Percentiles rank a stretch among this genome's conserved stretches.
phyloP scores from a whole-genome alignment of 2,329 filamentous ascomycete species.

The Endocalyx cinctus region DNA sequence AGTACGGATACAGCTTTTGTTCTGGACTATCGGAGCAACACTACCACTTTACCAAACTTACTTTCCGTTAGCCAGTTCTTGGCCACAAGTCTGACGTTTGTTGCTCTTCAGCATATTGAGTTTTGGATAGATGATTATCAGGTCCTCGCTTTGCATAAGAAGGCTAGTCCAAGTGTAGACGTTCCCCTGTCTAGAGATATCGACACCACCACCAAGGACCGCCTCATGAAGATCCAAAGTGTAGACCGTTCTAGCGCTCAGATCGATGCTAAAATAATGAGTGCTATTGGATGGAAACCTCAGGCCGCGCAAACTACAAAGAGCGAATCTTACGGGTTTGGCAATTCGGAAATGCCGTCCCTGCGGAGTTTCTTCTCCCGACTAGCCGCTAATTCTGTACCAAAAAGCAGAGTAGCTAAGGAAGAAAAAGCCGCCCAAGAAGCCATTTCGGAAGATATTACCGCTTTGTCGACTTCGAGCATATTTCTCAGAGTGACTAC shows the following conservation, averaged over 20 bases:
- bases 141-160: constrained; percentile 75
- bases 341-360: constrained; percentile 52
- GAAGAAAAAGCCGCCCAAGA: constrained; percentile 62
- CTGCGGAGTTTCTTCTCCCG: constrained; percentile 76
- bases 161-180: constrained; percentile 70
- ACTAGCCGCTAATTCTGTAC: constrained; percentile 53
- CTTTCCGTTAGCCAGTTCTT: constrained; percentile 87
- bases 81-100: constrained; percentile 92
- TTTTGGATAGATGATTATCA: constrained; percentile 87
- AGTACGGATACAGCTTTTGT: constrained; percentile 83
- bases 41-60: constrained; percentile 80
- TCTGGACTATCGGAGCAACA: constrained; percentile 85
- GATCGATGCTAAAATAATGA: constrained; percentile 87
- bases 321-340: constrained; percentile 45
- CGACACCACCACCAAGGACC: constrained; percentile 77
- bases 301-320: constrained; percentile 38
- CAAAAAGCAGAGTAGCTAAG: constrained; percentile 51
- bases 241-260: constrained; percentile 84
- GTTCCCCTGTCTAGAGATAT: constrained; percentile 74
- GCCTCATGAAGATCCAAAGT: constrained; percentile 78
- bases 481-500: constrained; percentile 89
- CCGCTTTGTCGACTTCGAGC: constrained; percentile 64
- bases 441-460: constrained; percentile 65
- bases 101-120: constrained; percentile 81
- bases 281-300: constrained; percentile 78